A percentile compares a stretch with the other conserved stretches of the same genome.
Evolutionary conservation across 192 early-diverging fungal species (phyloP).

Genomic region (Rhizophagus sp.): DNA sequence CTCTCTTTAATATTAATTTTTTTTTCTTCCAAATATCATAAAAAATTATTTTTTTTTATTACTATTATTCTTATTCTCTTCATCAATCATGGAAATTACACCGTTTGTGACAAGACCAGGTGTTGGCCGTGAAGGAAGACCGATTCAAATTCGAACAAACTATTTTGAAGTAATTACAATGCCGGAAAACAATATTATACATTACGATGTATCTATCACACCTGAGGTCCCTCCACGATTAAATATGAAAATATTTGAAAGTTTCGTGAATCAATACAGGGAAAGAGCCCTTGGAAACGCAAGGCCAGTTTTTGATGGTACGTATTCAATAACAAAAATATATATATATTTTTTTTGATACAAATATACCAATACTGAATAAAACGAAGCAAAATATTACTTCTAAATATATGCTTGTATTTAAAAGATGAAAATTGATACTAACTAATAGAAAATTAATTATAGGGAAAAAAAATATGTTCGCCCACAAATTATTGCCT

Average conservation of each 20-base stretch:
- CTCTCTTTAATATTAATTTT: no score
- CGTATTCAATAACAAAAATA: not conserved
- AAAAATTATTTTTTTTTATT: no score
- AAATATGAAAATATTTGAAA: slow-evolving; percentile 65
- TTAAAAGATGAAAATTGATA: not conserved
- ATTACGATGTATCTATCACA: slow-evolving; percentile 79
- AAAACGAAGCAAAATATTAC: slow-evolving; percentile 1
- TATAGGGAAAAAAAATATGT: slow-evolving; percentile 81
- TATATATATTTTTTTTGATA: no score
- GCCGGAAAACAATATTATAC: slow-evolving; percentile 66
- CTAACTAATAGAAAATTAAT: slow-evolving; percentile 39
- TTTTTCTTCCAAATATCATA: no score
- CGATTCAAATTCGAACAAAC: slow-evolving; percentile 59
- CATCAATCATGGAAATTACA: slow-evolving; percentile 28
- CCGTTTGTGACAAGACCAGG: slow-evolving; percentile 47
- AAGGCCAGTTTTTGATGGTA: slow-evolving; percentile 75
- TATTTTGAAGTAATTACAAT: slow-evolving; percentile 73
- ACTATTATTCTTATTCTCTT: no score
- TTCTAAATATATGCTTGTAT: no score
- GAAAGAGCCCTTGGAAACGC: slow-evolving; percentile 58
- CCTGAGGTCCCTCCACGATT: slow-evolving; percentile 79
- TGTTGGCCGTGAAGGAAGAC: slow-evolving; percentile 48
- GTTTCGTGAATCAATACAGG: slow-evolving; percentile 54
- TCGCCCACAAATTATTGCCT: slow-evolving; percentile 53
- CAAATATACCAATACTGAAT: slow-evolving; percentile 31